Percentiles rank a stretch among this genome's conserved stretches.
Conservation (phyloP, 345 rosid genomes). For the Erodium maritimum region DNA sequence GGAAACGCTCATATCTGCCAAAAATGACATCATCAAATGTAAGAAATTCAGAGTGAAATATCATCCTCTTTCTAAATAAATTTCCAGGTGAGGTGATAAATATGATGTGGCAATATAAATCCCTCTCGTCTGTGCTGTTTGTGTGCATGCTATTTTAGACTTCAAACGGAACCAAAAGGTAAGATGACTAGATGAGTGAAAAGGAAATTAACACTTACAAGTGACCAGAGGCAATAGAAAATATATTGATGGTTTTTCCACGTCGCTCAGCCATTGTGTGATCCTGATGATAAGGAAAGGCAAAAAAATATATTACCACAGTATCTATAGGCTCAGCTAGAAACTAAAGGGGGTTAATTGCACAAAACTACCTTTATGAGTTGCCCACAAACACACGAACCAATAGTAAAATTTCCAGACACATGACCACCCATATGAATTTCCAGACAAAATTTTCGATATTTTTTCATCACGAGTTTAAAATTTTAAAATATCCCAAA, state of each 20-base stretch:
- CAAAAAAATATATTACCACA: constrained; percentile 7
- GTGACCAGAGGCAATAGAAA: constrained; percentile 97
- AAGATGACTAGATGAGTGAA: background rate
- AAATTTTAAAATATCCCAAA: no score
- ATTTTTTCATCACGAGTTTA: no score
- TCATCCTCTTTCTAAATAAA: no score
- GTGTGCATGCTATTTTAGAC: background rate
- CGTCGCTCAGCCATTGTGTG: constrained; percentile 54
- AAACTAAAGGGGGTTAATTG: no score
- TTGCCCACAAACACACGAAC: no score
- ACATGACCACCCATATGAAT: no score
- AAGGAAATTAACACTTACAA: constrained; percentile 43
- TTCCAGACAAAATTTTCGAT: no score
- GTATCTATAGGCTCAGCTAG: background rate
- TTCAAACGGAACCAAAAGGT: background rate
- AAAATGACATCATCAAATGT: constrained; percentile 5
- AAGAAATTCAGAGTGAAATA: background rate
- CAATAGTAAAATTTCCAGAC: no score
- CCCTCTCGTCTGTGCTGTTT: background rate
- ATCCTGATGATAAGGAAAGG: constrained; percentile 37
- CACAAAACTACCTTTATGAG: background rate
- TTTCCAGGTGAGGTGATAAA: no score
- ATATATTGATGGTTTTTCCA: constrained; percentile 78
- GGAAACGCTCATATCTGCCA: constrained; percentile 91
- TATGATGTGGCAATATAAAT: no score